Evolutionary conservation across 2,329 filamentous ascomycete genomes (phyloP).

Genomic region (Acephala macrosclerotiorum): DNA sequence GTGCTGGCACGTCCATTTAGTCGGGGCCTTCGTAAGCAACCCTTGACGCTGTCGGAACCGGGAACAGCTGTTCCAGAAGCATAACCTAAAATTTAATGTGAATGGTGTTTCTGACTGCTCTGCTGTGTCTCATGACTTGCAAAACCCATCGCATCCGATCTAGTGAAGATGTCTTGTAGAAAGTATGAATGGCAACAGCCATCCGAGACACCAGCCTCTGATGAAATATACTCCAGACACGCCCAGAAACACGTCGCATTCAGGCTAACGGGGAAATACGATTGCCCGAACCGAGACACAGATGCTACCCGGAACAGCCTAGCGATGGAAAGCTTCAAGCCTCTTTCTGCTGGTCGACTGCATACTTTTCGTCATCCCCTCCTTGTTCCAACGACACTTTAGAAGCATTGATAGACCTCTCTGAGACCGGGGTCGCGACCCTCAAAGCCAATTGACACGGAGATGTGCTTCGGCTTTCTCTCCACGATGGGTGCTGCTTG

Average conservation of each 20-base stretch:
- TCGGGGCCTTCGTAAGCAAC: conserved; percentile 4
- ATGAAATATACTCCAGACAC: background rate
- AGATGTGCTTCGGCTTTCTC: conserved; percentile 8
- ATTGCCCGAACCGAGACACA: conserved; percentile 19
- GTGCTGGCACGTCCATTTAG: background rate
- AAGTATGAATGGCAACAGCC: background rate
- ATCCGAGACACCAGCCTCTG: background rate
- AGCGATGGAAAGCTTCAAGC: conserved; percentile 13
- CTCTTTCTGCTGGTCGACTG: background rate
- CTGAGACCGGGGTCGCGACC: background rate
- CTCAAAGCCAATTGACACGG: conserved; percentile 8
- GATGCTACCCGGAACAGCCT: conserved; percentile 16
- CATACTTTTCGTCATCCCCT: conserved; percentile 5
- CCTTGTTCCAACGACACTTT: conserved; percentile 11
- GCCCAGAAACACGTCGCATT: background rate
- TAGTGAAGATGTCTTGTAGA: background rate
- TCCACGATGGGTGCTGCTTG: conserved; percentile 17
- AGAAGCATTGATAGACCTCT: background rate
- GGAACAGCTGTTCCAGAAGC: conserved; percentile 1
- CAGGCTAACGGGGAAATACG: conserved; percentile 18
- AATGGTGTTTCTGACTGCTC: background rate
- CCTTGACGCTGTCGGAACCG: background rate
- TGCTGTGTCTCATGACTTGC: background rate
- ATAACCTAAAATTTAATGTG: too few relatives aligned
- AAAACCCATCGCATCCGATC: background rate